Conservation (phyloP, 495 filamentous ascomycete species). For the Neohortaea acidophila region DNA sequence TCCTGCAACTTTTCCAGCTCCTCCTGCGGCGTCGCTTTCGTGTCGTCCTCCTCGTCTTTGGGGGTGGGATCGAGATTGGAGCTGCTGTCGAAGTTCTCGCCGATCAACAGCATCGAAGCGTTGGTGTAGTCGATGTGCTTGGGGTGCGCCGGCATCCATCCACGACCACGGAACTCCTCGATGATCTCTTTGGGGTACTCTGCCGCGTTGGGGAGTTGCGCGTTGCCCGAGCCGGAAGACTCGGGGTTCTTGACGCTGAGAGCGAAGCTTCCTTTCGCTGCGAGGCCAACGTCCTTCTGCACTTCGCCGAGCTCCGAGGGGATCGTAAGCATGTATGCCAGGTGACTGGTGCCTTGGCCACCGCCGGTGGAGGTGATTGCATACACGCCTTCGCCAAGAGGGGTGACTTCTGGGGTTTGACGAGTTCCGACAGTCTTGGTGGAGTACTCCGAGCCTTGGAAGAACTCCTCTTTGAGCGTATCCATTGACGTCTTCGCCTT, state of each 20-base stretch:
- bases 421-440: constrained; percentile 65
- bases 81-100: constrained; percentile 42
- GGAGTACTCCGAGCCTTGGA: constrained; percentile 50
- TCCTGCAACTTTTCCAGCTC: constrained; percentile 44
- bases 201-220: constrained; percentile 46
- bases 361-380: constrained; percentile 58
- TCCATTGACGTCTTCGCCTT: constrained; percentile 51
- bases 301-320: constrained; percentile 54
- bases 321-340: constrained; percentile 73
- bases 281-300: constrained; percentile 62
- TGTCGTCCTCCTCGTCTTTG: constrained; percentile 39
- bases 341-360: constrained; percentile 40
- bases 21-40: constrained; percentile 43
- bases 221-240: constrained; percentile 45
- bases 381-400: constrained; percentile 77
- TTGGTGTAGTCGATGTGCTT: constrained; percentile 66
- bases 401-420: constrained; percentile 53
- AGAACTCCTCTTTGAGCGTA: constrained; percentile 57
- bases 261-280: constrained; percentile 59
- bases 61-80: constrained; percentile 40
- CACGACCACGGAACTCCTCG: constrained; percentile 56
- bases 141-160: constrained; percentile 61
- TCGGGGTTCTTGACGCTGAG: constrained; percentile 70
- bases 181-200: constrained; percentile 62
- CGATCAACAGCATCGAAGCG: constrained; percentile 70